Evolutionary conservation across 495 filamentous ascomycete genomes (phyloP).

Genomic region (Recurvomyces mirabilis): DNA sequence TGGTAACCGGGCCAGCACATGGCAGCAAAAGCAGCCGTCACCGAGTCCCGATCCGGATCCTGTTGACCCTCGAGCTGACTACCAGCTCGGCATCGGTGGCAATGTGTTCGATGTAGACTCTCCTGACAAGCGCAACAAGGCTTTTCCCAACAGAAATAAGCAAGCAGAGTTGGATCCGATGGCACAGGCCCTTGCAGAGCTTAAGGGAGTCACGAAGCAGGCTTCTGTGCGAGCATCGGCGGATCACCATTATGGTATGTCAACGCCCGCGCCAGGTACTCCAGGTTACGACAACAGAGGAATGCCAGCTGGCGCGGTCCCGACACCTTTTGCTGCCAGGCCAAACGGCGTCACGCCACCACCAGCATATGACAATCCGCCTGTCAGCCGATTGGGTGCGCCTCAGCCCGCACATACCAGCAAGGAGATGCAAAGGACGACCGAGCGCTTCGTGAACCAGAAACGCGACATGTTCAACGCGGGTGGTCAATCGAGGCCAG

Average conservation of each 20-base stretch:
- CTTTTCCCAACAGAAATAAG: conserved; percentile 31
- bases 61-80: conserved; percentile 81
- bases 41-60: conserved; percentile 68
- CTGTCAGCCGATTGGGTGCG: conserved; percentile 69
- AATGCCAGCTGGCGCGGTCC: conserved; percentile 36
- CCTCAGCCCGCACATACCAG: conserved; percentile 88
- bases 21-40: conserved; percentile 22
- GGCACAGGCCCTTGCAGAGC: conserved; percentile 78
- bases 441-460: conserved; percentile 74
- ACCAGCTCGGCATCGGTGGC: conserved; percentile 90
- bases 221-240: conserved; percentile 72
- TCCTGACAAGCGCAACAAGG: conserved; percentile 42
- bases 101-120: conserved; percentile 96
- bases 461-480: conserved; percentile 61
- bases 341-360: conserved; percentile 54
- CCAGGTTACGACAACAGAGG: conserved; percentile 31
- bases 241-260: conserved; percentile 83
- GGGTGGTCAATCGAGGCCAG: conserved; percentile 3
- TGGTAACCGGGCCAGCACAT: conserved; percentile 16
- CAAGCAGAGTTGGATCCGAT: conserved; percentile 70
- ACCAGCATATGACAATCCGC: conserved; percentile 61
- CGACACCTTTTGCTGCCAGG: conserved; percentile 41
- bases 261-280: conserved; percentile 57
- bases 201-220: conserved; percentile 76
- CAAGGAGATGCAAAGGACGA: conserved; percentile 85